A percentile compares a stretch with the other conserved stretches of the same genome.
phyloP scores from a whole-genome alignment of 1,284 basidiomycete genomes.

The Erythrobasidium hasegawianum region DNA sequence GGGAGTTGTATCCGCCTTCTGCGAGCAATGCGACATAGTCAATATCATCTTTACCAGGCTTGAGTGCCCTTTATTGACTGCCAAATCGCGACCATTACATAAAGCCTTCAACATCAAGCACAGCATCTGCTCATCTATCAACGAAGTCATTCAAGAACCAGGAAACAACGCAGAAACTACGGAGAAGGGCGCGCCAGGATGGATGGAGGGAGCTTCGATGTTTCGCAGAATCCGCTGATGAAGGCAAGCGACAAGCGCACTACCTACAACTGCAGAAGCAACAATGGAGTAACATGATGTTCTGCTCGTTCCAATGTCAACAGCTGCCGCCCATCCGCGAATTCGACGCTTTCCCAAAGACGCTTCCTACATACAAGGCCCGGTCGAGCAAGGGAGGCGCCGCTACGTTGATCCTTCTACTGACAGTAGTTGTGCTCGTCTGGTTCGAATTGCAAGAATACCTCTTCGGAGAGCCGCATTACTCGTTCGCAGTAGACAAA shows the following conservation, averaged over 20 bases:
- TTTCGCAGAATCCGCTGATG: constrained; percentile 28
- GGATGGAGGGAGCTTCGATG: constrained; percentile 5
- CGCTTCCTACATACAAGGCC: constrained; percentile 76
- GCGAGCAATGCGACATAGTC: not conserved
- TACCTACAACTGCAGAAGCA: not conserved
- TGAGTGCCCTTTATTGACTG: no score
- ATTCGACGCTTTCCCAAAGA: constrained; percentile 83
- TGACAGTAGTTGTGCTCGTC: constrained; percentile 68
- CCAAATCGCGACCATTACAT: no score
- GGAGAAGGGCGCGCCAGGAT: not conserved
- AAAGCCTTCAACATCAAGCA: no score
- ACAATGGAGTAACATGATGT: not conserved
- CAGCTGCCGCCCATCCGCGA: constrained; percentile 35
- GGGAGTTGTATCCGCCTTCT: constrained; percentile 40
- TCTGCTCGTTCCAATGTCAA: no score
- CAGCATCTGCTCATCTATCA: no score
- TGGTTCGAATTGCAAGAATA: constrained; percentile 86
- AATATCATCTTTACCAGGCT: not conserved
- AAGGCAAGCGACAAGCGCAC: constrained; percentile 12
- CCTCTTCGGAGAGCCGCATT: constrained; percentile 84
- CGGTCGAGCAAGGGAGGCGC: constrained; percentile 82
- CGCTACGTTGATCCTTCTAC: constrained; percentile 71
- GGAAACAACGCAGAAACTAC: no score
- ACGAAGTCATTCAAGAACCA: no score
- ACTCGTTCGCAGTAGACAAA: constrained; percentile 75